Evolutionary conservation across 2,329 filamentous ascomycete genomes (phyloP).

Genomic region (Fusarium abutilonis): DNA sequence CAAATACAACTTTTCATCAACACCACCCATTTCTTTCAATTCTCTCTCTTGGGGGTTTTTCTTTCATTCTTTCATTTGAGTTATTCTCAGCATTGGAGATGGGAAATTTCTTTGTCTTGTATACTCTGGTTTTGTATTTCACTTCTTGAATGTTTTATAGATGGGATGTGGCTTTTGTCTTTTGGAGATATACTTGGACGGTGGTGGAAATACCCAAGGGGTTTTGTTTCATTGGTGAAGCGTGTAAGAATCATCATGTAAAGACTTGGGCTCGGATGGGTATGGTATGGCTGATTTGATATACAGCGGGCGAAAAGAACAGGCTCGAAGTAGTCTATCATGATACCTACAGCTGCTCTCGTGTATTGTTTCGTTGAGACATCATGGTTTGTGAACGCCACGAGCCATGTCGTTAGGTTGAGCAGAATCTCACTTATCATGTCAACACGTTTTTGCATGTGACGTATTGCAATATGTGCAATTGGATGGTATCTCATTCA

Average conservation of each 20-base stretch:
- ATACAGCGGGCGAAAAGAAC: background rate
- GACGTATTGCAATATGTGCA: conserved; percentile 39
- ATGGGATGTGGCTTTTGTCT: background rate
- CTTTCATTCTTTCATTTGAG: too few relatives aligned
- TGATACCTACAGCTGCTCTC: too few relatives aligned
- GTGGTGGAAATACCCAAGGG: too few relatives aligned
- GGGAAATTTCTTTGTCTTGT: too few relatives aligned
- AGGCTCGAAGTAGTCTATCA: too few relatives aligned
- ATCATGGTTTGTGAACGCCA: background rate
- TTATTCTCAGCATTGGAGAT: too few relatives aligned
- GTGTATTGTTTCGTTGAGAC: background rate
- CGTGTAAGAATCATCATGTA: too few relatives aligned
- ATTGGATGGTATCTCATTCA: conserved; percentile 46
- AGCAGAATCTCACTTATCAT: background rate
- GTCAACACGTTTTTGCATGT: conserved; percentile 1
- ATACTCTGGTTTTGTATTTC: too few relatives aligned
- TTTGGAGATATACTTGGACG: too few relatives aligned
- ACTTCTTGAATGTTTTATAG: background rate
- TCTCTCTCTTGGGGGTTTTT: background rate
- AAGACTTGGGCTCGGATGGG: background rate
- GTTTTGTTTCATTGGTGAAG: too few relatives aligned
- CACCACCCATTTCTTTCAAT: conserved; percentile 6
- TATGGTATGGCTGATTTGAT: background rate
- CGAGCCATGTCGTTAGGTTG: background rate
- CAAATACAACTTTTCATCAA: conserved; percentile 26